A percentile compares a stretch with the other conserved stretches of the same genome.
Conservation (phyloP, 768 basidiomycete genomes). For the Leccinum subtestaceum region DNA sequence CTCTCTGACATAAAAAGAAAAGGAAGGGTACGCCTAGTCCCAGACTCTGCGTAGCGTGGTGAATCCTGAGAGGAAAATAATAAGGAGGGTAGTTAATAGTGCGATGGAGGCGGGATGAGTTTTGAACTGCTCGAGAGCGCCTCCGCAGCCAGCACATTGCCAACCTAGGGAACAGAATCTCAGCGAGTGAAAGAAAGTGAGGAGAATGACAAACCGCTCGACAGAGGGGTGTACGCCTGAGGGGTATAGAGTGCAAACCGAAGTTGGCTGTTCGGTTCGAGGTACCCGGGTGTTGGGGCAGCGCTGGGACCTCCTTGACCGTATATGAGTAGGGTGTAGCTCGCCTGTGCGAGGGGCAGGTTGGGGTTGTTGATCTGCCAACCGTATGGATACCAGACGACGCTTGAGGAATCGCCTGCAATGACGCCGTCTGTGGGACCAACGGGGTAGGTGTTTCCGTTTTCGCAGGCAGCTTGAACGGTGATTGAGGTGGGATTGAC, state of each 20-base stretch:
- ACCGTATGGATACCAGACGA: slow-evolving; percentile 60
- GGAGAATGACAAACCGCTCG: slow-evolving; percentile 34
- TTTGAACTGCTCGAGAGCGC: slow-evolving; percentile 30
- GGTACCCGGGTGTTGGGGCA: slow-evolving; percentile 45
- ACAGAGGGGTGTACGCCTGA: slow-evolving; percentile 50
- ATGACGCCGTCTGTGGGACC: slow-evolving; percentile 55
- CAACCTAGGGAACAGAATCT: slow-evolving; percentile 21
- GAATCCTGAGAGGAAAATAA: slow-evolving; percentile 34
- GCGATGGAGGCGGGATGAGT: slow-evolving; percentile 34
- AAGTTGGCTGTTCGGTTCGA: slow-evolving; percentile 51
- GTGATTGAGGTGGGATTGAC: slow-evolving; percentile 54
- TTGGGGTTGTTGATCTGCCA: slow-evolving; percentile 49
- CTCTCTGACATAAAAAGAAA: background rate
- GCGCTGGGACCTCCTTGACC: slow-evolving; percentile 54
- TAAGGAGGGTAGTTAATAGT: slow-evolving; percentile 30
- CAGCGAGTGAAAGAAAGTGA: background rate
- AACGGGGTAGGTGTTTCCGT: slow-evolving; percentile 67
- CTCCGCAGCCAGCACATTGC: slow-evolving; percentile 29
- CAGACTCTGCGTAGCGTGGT: slow-evolving; percentile 32
- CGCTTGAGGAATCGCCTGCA: slow-evolving; percentile 46
- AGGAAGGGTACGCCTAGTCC: slow-evolving; percentile 18
- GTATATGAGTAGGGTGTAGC: slow-evolving; percentile 58
- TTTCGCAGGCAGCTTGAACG: slow-evolving; percentile 61
- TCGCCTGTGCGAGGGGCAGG: slow-evolving; percentile 56
- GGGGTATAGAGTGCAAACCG: slow-evolving; percentile 65